phyloP scores from a whole-genome alignment of 2,329 filamentous ascomycete species.

The Stromatinia cepivora region DNA sequence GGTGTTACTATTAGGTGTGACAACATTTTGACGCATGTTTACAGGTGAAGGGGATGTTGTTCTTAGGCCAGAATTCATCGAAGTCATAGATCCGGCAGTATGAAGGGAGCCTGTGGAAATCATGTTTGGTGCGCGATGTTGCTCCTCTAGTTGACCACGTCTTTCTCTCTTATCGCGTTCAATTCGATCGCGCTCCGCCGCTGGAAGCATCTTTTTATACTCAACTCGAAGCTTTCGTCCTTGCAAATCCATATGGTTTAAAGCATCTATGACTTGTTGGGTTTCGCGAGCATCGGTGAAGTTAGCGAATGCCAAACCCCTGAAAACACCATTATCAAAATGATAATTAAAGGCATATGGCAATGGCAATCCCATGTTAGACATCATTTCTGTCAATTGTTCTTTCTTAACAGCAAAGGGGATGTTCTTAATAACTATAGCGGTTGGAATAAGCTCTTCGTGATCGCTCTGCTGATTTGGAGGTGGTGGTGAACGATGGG shows the following conservation, averaged over 20 bases:
- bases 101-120: slow-evolving; percentile 59
- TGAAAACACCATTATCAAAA: slow-evolving; percentile 96
- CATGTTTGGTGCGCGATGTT: slow-evolving; percentile 66
- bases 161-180: slow-evolving; percentile 96
- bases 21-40: slow-evolving; percentile 31
- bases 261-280: slow-evolving; percentile 82
- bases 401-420: slow-evolving; percentile 98
- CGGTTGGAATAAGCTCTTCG: slow-evolving; percentile 94
- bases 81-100: slow-evolving; percentile 79
- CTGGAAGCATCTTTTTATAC: slow-evolving; percentile 99
- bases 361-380: slow-evolving; percentile 86
- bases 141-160: slow-evolving; percentile 92
- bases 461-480: slow-evolving; percentile 26
- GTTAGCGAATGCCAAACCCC: slow-evolving; percentile 95
- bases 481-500: slow-evolving; percentile 31
- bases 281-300: slow-evolving; percentile 96
- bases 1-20: slow-evolving; percentile 24
- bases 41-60: slow-evolving; percentile 40
- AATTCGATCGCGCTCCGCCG: slow-evolving; percentile 91
- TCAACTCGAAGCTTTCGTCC: slow-evolving; percentile 93
- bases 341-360: slow-evolving; percentile 99
- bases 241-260: slow-evolving; percentile 95
- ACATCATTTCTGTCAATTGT: slow-evolving; percentile 89
- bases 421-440: slow-evolving; percentile 99
- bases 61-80: slow-evolving; percentile 62